Evolutionary conservation across 2,329 filamentous ascomycete species (phyloP), one percentile per base, ranked within the genome.

Genomic region (Fusarium hainanense): DNA sequence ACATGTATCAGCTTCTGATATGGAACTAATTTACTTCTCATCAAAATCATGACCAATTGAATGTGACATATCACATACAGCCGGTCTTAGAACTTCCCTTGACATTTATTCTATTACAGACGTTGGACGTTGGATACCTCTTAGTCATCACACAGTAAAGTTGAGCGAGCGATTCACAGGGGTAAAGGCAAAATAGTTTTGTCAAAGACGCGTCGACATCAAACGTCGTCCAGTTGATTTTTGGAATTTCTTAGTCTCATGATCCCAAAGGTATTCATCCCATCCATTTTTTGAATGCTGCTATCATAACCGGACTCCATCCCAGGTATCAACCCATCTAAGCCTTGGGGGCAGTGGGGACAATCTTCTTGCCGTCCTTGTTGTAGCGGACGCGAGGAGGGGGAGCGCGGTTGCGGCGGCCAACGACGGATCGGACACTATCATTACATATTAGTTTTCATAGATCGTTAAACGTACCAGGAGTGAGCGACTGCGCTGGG

Each of bases 311-410:
- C 77, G 76, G 77, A 80, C 78, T 78, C 79, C 78, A 75, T 78
- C 75, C 78, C 74, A 77, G 72, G 69, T 58, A 74, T 76, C 69
- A 74, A 69, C 73, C 74, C 72, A 69, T 68, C 74, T 79, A 82
- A 72, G 68, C 79, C 79, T 82, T 82, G 63, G 80, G 75, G 72
- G 76, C 52, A 82, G 92, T 92, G 76, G 95, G 94, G 84, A 91
- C 92, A 83, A 99, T 91, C 92, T 99, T 99, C 94, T 99, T 99
- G 89, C 94, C 95, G 82, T 99, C 96, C 92, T 98, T 98, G 93
- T 99, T 99, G 93, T 97, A 99, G 81, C 96, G 90, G 80, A 99
- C 94, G 83, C 96, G 91, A 82, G 96, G 96, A 78, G 96, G 96
- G 80, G 96, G 97, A 80, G 95, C 95, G 85, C 96, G 93, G 93